Evolutionary conservation across 148 eudicot species (phyloP).

Genomic region (Chenopodium berlandieri): DNA sequence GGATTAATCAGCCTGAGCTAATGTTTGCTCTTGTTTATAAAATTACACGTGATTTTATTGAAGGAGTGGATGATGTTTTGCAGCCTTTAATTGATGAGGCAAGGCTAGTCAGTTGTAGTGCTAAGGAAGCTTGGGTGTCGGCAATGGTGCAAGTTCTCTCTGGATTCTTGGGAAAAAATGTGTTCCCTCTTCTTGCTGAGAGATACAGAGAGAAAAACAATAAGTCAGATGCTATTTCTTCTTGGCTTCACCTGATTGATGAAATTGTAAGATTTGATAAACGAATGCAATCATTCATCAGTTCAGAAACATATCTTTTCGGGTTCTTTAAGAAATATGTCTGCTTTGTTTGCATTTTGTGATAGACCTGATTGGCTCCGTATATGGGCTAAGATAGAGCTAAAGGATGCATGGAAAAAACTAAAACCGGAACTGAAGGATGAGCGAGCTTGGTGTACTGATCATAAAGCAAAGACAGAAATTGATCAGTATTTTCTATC

Average conservation of each 20-base stretch:
- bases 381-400: conserved; percentile 51
- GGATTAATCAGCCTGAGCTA: conserved; percentile 47
- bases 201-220: conserved; percentile 36
- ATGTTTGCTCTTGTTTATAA: conserved; percentile 51
- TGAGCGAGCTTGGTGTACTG: conserved; percentile 40
- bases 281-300: conserved; percentile 38
- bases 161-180: conserved; percentile 36
- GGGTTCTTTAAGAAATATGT: conserved; percentile 29
- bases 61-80: conserved; percentile 50
- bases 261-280: conserved; percentile 45
- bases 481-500: conserved; percentile 33
- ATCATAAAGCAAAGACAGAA: conserved; percentile 20
- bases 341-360: conserved; percentile 42
- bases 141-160: conserved; percentile 47
- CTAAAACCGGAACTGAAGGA: conserved; percentile 41
- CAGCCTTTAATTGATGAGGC: conserved; percentile 59
- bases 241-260: conserved; percentile 55
- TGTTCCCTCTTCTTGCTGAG: conserved; percentile 37
- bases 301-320: conserved; percentile 38
- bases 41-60: conserved; percentile 45
- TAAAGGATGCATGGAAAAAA: conserved; percentile 49
- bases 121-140: conserved; percentile 58
- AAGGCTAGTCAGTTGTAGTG: conserved; percentile 47
- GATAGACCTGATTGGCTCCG: conserved; percentile 52
- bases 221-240: conserved; percentile 33